These are phyloP conservation scores for Pleodorina starrii DNA, from an alignment of 139 green algal species.

Conservation along the genomic window DNA sequence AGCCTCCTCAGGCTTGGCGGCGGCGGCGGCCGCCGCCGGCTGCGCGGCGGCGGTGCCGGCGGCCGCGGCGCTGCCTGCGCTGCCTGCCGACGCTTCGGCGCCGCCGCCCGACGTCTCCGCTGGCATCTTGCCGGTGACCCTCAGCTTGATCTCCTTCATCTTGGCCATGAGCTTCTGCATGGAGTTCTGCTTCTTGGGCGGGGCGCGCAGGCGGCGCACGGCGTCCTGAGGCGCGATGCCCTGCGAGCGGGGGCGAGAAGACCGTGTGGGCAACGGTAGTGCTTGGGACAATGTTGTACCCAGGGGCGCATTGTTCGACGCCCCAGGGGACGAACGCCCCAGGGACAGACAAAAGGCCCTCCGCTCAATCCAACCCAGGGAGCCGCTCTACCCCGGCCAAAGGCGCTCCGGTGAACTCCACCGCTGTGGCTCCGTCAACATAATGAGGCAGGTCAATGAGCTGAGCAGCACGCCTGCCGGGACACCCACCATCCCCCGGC, in stretches of 20 bases:
- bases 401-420: no score
- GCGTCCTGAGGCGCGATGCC: neutral
- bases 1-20: neutral
- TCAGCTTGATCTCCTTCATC: conserved; percentile 68
- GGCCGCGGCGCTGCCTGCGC: neutral
- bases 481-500: no score
- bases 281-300: no score
- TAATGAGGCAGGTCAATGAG: no score
- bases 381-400: no score
- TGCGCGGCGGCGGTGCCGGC: neutral
- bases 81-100: neutral
- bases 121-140: conserved; percentile 53
- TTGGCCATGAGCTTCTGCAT: conserved; percentile 69
- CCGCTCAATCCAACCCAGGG: no score
- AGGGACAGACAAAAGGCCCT: no score
- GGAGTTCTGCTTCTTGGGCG: conserved; percentile 56
- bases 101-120: neutral
- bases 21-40: neutral
- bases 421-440: no score
- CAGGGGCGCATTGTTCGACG: no score
- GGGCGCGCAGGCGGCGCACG: conserved; percentile 33
- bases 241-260: neutral
- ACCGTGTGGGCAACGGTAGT: no score
- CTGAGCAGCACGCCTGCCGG: no score
- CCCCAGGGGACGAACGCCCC: no score